phyloP scores from a whole-genome alignment of 371 early-diverging fungal genomes.

The Mucor circinelloides region DNA sequence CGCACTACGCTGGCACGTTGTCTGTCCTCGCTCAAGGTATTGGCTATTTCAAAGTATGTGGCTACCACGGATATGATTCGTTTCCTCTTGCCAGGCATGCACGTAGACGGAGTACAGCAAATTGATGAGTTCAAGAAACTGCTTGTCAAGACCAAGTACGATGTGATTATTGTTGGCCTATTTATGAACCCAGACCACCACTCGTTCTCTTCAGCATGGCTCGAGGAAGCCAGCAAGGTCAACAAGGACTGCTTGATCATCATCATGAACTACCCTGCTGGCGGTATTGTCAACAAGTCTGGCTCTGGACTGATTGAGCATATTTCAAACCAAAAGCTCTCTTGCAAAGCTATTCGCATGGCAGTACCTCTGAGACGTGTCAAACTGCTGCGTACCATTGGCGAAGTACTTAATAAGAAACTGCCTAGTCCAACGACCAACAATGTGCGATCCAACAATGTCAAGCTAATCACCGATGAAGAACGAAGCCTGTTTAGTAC shows the following conservation, averaged over 20 bases:
- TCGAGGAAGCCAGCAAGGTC: slow-evolving; percentile 22
- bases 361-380: slow-evolving; percentile 58
- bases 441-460: slow-evolving; percentile 3
- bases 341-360: slow-evolving; percentile 43
- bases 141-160: slow-evolving; percentile 20
- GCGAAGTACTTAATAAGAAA: slow-evolving; percentile 24
- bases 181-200: slow-evolving; percentile 20
- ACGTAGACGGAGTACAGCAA: slow-evolving; percentile 30
- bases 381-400: slow-evolving; percentile 44
- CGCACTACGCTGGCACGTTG: slow-evolving; percentile 13
- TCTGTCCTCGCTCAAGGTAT: slow-evolving; percentile 27
- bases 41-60: slow-evolving; percentile 34
- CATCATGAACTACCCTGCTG: slow-evolving; percentile 46
- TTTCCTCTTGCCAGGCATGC: slow-evolving; percentile 26
- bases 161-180: slow-evolving; percentile 42
- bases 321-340: slow-evolving; percentile 16
- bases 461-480: slow-evolving; percentile 27
- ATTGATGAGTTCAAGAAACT: slow-evolving; percentile 21
- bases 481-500: slow-evolving; percentile 35
- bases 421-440: background rate
- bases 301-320: slow-evolving; percentile 16
- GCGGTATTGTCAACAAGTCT: slow-evolving; percentile 16
- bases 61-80: slow-evolving; percentile 40
- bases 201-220: slow-evolving; percentile 10
- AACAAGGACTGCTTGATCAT: slow-evolving; percentile 26